phyloP scores from a whole-genome alignment of 257 asterid species.

The Misopates orontium region DNA sequence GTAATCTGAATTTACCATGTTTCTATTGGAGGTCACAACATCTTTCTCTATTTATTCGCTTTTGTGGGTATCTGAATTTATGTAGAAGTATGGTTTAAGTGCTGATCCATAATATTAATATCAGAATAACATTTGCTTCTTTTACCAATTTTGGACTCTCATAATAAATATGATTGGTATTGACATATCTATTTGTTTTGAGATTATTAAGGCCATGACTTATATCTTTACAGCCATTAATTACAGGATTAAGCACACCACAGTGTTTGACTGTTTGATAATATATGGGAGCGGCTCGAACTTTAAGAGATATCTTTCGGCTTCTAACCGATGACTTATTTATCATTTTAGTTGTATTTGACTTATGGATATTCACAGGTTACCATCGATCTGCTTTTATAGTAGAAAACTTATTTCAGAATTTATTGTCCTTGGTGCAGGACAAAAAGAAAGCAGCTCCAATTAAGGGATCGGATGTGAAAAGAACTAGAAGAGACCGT shows the following conservation, averaged over 20 bases:
- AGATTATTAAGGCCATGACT: not conserved
- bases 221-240: not conserved
- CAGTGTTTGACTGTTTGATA: too few relatives aligned
- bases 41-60: too few relatives aligned
- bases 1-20: too few relatives aligned
- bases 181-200: not conserved
- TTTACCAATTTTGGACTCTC: too few relatives aligned
- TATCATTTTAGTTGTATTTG: not conserved
- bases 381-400: constrained; percentile 8
- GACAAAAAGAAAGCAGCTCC: constrained; percentile 88
- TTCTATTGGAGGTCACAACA: too few relatives aligned
- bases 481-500: constrained; percentile 89
- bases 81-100: too few relatives aligned
- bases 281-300: too few relatives aligned
- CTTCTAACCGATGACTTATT: not conserved
- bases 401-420: not conserved
- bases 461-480: constrained; percentile 70
- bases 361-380: not conserved
- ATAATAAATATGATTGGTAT: not conserved
- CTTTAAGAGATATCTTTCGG: not conserved
- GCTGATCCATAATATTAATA: too few relatives aligned
- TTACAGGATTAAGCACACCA: not conserved
- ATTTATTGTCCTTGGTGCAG: constrained; percentile 35
- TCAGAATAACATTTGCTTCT: too few relatives aligned
- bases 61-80: too few relatives aligned